These are phyloP conservation scores for Pichia californica DNA, from an alignment of 805 yeast species.

Conservation along the genomic window DNA sequence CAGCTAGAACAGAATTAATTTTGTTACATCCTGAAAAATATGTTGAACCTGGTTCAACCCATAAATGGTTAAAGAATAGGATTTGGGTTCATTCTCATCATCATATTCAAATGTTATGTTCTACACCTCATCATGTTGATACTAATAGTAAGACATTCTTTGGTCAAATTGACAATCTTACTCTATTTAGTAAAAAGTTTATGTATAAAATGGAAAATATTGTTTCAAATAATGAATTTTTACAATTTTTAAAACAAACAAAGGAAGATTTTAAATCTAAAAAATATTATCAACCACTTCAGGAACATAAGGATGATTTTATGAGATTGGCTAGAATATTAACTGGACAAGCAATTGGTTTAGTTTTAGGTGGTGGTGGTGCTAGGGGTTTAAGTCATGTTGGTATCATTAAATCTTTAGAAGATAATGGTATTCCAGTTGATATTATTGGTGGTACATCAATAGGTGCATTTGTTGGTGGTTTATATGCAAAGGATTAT, in stretches of 20 bases:
- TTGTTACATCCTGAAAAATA: slow-evolving; percentile 75
- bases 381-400: slow-evolving; percentile 91
- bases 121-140: slow-evolving; percentile 4
- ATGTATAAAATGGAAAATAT: slow-evolving; percentile 23
- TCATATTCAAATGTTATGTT: slow-evolving; percentile 64
- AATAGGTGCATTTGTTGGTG: slow-evolving; percentile 94
- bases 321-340: slow-evolving; percentile 81
- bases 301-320: slow-evolving; percentile 78
- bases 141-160: slow-evolving; percentile 6
- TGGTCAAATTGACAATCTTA: slow-evolving; percentile 15
- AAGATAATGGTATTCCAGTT: slow-evolving; percentile 87
- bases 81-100: slow-evolving; percentile 93
- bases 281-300: slow-evolving; percentile 30
- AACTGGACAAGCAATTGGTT: slow-evolving; percentile 89
- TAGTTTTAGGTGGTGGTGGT: slow-evolving; percentile 97
- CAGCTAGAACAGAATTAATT: slow-evolving; percentile 83
- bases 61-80: slow-evolving; percentile 75
- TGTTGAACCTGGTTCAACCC: slow-evolving; percentile 82
- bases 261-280: slow-evolving; percentile 19
- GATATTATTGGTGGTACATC: slow-evolving; percentile 96
- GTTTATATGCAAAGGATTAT: slow-evolving; percentile 86
- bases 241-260: slow-evolving; percentile 25
- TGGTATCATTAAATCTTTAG: slow-evolving; percentile 86
- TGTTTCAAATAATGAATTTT: slow-evolving; percentile 24
- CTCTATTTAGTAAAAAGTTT: slow-evolving; percentile 21